Conservation (phyloP, 306 rosid genomes). For the Mimosa bimucronata region DNA sequence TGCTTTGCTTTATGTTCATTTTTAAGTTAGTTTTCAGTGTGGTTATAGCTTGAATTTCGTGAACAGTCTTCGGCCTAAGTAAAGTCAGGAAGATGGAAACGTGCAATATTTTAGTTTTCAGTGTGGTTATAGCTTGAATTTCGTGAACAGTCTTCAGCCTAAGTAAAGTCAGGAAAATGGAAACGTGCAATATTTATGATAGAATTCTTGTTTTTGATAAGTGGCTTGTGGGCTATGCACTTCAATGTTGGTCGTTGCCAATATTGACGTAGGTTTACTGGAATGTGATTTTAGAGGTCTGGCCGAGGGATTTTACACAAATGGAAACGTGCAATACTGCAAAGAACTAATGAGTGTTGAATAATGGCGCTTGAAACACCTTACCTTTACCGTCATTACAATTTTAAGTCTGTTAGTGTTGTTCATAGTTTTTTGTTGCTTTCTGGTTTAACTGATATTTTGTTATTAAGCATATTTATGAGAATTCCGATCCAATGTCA, state of each 20-base stretch:
- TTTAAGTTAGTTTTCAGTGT: background rate
- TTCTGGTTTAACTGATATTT: background rate
- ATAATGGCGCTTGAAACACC: background rate
- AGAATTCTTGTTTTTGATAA: background rate
- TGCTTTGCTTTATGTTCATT: background rate
- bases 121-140: background rate
- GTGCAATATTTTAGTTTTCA: no score
- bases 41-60: background rate
- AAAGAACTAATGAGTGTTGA: background rate
- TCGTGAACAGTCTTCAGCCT: background rate
- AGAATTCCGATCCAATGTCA: background rate
- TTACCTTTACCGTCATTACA: background rate
- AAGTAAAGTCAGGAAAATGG: background rate
- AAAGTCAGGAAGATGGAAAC: background rate
- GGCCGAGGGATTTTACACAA: background rate
- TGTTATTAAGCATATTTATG: background rate
- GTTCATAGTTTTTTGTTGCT: background rate
- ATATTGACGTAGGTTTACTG: conserved; percentile 32
- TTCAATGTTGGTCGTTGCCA: conserved; percentile 1
- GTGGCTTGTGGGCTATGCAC: background rate
- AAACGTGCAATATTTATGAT: no score
- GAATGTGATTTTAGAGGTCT: background rate
- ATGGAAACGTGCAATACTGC: background rate
- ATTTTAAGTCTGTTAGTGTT: background rate
- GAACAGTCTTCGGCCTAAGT: background rate